Evolutionary conservation across 768 basidiomycete species (phyloP), one percentile per base, ranked within the genome.

Genomic region (Neoboletus brunneissimus): DNA sequence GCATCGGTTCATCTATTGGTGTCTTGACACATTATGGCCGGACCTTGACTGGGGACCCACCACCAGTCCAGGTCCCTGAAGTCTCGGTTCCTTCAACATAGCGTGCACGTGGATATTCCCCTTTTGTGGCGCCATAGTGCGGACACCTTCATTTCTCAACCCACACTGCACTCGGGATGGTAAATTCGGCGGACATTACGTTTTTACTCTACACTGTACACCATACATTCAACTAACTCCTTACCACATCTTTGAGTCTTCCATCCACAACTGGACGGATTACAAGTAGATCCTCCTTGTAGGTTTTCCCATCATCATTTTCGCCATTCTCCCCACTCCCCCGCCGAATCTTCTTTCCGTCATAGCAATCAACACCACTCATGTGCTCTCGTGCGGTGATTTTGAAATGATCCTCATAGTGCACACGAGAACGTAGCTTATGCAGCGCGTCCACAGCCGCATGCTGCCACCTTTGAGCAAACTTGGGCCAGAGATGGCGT

Each of bases 281-380:
- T 18, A 81, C 77, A 11, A 85, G 72, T 48, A 89, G 65, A 66
- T 86, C 81, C 12, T 77, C 74, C 23, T 75, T 75, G 29, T 70
- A 54, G 25, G 65, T 61, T 53, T 55, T 57, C 55, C 52, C 51
- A 11, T 34, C 35, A 18, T n/a, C 52, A 42, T 57, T 42, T 59
- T 59, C 20, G 35, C 46, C 56, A 64, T 58, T 32, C 40, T 13
- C 47, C 51, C 61, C 60, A 41, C 62, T 49, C 45, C 78, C 79
- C 59, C 65, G 72, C 40, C 82, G 72, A 34, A 74, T 72, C 48
- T 71, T 73, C 51, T 73, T 63, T 40, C 89, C 89, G 62, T 91
- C 85, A 67, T 84, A 89, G 44, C 79, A 79, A 67, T 96, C 92
- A 0, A 94, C 84, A 8, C 64, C 66, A 59, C 81, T 85, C 91